Conservation (phyloP, 139 green algal genomes). For the Volvox reticuliferus region DNA sequence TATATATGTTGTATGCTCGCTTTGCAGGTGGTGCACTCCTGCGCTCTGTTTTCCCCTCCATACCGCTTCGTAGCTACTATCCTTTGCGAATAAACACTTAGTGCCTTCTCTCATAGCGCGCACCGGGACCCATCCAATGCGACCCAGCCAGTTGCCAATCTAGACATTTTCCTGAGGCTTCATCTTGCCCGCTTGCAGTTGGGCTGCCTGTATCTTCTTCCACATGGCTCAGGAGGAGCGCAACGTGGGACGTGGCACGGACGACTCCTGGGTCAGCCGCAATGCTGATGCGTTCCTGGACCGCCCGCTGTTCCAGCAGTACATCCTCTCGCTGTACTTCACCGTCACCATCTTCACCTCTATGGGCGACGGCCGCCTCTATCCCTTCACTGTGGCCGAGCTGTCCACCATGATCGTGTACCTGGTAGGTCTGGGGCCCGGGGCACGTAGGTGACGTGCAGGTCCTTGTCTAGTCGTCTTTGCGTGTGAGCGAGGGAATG, state of each 20-base stretch:
- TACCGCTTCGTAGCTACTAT: too few species aligned
- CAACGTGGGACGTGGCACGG: not conserved
- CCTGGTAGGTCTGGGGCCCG: constrained; percentile 39
- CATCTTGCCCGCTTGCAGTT: not conserved
- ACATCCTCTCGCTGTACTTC: constrained; percentile 51
- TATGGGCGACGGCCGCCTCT: constrained; percentile 27
- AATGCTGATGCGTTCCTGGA: not conserved
- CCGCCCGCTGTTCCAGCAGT: constrained; percentile 17
- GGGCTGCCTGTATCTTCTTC: constrained; percentile 40
- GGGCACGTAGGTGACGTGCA: too few species aligned
- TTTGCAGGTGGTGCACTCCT: too few species aligned
- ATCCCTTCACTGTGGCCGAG: not conserved
- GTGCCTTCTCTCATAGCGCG: too few species aligned
- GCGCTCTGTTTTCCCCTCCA: too few species aligned
- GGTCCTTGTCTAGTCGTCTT: too few species aligned
- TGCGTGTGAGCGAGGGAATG: too few species aligned
- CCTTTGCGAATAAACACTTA: too few species aligned
- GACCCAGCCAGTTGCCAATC: too few species aligned
- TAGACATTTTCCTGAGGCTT: too few species aligned
- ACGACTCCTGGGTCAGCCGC: constrained; percentile 16
- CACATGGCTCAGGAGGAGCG: not conserved
- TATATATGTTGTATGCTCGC: too few species aligned
- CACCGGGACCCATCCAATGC: too few species aligned
- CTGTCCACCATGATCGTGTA: constrained; percentile 6
- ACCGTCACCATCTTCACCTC: constrained; percentile 42